A percentile compares a stretch with the other conserved stretches of the same genome.
These are phyloP conservation scores for Verticillium tricorpus DNA, from an alignment of 2,329 filamentous ascomycete genomes.

Conservation along the genomic window DNA sequence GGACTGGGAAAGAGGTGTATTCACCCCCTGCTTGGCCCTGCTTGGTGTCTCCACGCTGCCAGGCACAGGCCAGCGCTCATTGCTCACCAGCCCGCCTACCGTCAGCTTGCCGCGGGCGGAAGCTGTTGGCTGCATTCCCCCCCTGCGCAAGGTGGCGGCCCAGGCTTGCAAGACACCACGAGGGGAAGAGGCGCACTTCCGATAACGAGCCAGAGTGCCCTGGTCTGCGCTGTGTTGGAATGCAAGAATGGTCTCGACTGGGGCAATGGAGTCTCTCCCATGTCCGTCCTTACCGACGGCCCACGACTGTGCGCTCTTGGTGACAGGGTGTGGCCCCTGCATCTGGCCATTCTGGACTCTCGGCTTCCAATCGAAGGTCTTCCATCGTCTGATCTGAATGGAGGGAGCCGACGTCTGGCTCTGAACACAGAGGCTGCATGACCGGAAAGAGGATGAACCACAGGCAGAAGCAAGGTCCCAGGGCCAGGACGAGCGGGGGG, in stretches of 20 bases:
- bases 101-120: background rate
- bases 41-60: slow-evolving; percentile 1
- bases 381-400: background rate
- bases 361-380: background rate
- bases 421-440: background rate
- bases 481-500: background rate
- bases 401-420: background rate
- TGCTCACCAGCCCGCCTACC: background rate
- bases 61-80: slow-evolving; percentile 1
- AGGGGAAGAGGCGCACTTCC: background rate
- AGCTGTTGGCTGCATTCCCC: background rate
- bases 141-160: background rate
- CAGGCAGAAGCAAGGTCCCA: background rate
- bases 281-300: background rate
- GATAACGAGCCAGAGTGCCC: background rate
- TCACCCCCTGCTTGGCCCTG: background rate
- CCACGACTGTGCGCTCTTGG: background rate
- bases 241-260: background rate
- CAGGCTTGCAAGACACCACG: background rate
- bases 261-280: background rate
- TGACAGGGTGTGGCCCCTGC: background rate
- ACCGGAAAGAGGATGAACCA: background rate
- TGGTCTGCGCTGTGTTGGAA: slow-evolving; percentile 1
- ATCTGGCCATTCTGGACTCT: background rate
- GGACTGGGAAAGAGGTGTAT: background rate